Conservation (phyloP, 805 yeast species). For the Ogataea glucozyma region DNA sequence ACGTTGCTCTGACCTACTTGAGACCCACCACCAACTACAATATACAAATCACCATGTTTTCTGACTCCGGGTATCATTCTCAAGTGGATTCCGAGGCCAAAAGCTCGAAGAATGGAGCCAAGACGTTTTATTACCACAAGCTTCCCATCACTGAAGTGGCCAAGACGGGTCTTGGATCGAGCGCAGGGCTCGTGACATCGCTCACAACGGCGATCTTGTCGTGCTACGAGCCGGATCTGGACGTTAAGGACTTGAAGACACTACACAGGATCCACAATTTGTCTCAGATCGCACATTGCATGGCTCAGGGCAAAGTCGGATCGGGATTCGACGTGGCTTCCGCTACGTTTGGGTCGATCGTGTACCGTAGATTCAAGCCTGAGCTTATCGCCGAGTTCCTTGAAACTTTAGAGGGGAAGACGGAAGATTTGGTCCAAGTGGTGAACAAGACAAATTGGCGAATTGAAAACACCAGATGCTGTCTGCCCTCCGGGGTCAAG, state of each 20-base stretch:
- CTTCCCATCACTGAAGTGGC: conserved; percentile 68
- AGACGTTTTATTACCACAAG: conserved; percentile 59
- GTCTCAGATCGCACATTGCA: conserved; percentile 87
- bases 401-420: conserved; percentile 18
- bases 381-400: conserved; percentile 39
- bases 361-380: conserved; percentile 76
- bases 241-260: conserved; percentile 28
- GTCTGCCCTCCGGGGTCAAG: conserved; percentile 67
- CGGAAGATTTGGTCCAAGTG: conserved; percentile 35
- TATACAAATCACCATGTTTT: conserved; percentile 61
- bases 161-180: conserved; percentile 94
- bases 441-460: conserved; percentile 59
- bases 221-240: conserved; percentile 38
- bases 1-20: conserved; percentile 55
- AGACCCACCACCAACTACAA: conserved; percentile 35
- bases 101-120: conserved; percentile 38
- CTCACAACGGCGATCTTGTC: conserved; percentile 69
- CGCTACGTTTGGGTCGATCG: conserved; percentile 87
- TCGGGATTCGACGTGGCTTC: conserved; percentile 98
- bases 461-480: conserved; percentile 52
- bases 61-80: conserved; percentile 90
- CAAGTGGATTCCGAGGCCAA: conserved; percentile 48
- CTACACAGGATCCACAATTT: conserved; percentile 66
- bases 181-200: conserved; percentile 89
- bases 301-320: conserved; percentile 93